These are phyloP conservation scores for Cercospora nicotianae DNA, from an alignment of 2,329 filamentous ascomycete genomes.

Conservation along the genomic window DNA sequence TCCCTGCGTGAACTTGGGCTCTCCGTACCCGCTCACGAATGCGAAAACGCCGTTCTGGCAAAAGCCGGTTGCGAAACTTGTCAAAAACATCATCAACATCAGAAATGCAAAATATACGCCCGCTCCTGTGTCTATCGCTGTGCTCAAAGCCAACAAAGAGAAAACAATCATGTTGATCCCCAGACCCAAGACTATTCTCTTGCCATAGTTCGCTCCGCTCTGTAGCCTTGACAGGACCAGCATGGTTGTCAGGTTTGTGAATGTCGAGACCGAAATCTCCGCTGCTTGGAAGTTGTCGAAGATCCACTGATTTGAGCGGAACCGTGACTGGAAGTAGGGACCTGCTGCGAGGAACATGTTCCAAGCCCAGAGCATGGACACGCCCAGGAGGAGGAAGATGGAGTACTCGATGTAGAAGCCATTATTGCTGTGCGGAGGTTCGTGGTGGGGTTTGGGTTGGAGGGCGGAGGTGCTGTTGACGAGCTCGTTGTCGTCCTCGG, in stretches of 20 bases:
- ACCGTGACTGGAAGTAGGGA: conserved; percentile 86
- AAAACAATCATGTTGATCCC: conserved; percentile 77
- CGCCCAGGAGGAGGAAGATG: conserved; percentile 80
- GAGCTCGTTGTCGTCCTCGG: conserved; percentile 23
- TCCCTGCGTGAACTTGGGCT: conserved; percentile 87
- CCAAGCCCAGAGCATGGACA: conserved; percentile 98
- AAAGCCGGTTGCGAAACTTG: conserved; percentile 77
- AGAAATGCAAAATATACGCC: conserved; percentile 75
- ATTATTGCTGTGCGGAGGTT: background rate
- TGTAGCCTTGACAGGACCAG: conserved; percentile 78
- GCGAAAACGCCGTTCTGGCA: conserved; percentile 95
- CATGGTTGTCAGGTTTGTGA: conserved; percentile 77
- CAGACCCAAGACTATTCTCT: conserved; percentile 76
- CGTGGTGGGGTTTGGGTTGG: background rate
- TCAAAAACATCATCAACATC: conserved; percentile 75
- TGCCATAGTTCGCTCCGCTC: conserved; percentile 79
- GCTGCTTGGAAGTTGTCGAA: conserved; percentile 83
- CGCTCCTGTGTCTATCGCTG: conserved; percentile 64
- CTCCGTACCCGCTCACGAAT: conserved; percentile 80
- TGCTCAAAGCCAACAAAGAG: conserved; percentile 75
- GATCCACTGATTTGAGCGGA: conserved; percentile 69
- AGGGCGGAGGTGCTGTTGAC: conserved; percentile 9
- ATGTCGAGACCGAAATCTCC: conserved; percentile 80
- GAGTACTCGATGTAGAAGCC: conserved; percentile 78
- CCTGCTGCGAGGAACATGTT: conserved; percentile 98